A percentile compares a stretch with the other conserved stretches of the same genome.
phyloP scores from a whole-genome alignment of 2,329 filamentous ascomycete genomes.

The Magnaporthales sp. region DNA sequence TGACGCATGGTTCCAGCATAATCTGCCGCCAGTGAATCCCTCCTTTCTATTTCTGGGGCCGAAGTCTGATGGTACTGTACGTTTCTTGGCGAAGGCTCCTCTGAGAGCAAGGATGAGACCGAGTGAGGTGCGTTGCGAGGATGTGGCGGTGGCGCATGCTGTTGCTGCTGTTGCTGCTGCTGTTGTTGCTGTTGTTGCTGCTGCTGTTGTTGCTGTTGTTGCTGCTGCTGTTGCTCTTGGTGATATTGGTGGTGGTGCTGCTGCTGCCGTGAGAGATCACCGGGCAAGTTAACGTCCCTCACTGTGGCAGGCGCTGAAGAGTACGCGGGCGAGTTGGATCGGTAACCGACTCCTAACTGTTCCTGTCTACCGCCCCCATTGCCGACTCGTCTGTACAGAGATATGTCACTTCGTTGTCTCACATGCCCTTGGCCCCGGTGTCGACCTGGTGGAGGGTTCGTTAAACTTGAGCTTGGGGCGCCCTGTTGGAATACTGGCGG shows the following conservation, averaged over 20 bases:
- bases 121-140: conserved; percentile 29
- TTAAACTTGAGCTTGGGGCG: conserved; percentile 33
- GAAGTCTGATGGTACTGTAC: not conserved
- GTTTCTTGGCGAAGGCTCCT: conserved; percentile 21
- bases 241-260: conserved; percentile 17
- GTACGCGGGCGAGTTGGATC: conserved; percentile 27
- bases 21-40: not conserved
- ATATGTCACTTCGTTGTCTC: conserved; percentile 57
- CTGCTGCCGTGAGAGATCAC: conserved; percentile 13
- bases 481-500: conserved; percentile 41
- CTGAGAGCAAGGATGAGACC: conserved; percentile 34
- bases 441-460: conserved; percentile 38
- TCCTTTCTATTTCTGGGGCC: conserved; percentile 1
- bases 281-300: conserved; percentile 23
- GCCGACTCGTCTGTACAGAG: conserved; percentile 32
- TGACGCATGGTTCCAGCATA: not conserved
- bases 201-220: conserved; percentile 13
- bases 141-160: conserved; percentile 8
- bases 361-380: conserved; percentile 4
- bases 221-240: conserved; percentile 10
- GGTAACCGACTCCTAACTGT: conserved; percentile 12
- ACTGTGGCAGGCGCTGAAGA: conserved; percentile 20
- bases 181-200: conserved; percentile 15
- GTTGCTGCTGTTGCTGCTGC: conserved; percentile 10
- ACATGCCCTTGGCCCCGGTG: conserved; percentile 50